Base-by-base conservation (phyloP, 1,284 basidiomycete species). In the Microstroma glucosiphilum region DNA sequence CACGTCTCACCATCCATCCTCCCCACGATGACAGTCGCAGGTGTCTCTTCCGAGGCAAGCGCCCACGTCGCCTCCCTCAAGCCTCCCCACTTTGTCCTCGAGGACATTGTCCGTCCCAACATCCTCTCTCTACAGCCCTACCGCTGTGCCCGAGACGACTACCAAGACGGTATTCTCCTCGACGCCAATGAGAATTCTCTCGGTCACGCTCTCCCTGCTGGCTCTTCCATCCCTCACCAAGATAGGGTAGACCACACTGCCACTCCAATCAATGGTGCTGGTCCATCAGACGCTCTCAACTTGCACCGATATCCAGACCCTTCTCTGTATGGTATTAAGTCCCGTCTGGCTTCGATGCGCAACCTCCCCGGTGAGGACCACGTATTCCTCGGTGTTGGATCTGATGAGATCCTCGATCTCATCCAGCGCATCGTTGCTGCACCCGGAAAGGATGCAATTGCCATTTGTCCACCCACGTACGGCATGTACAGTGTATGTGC, bases 171-270 rank as follows among this genome's bases (percentile, higher is more conserved):
- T 26, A 88, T 97, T 70, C 86, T 99, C n/a, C 86, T 99, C 40
- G 96, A 99, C 74, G 96, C 96, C 40, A 98, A 97, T 80, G 94
- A 98, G 82, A 97, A 98, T 79, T 86, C 92, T 0, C 83, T 94
- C 53, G 94, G 94, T 0, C 90, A 91, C 76, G 88, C 90, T 1
- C 86, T 96, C n/a, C 82, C 85, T 2, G 55, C 62, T 30, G 67
- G 66, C 25, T 66, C 72, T 6, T 55, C 55, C 2, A 63, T 75
- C 40, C 72, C 72, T 53, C 64, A 66, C 68, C 57, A 61, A 40
- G 13, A 51, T 40, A 9, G 15, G 43, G 13, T n/a, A 23, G 57
- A 65, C 58, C 30, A 37, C 30, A 68, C 11, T 37, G 60, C 30
- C 30, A 37, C 30, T 37, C 30, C 30, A 9, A 56, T 26, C 4